Evolutionary conservation across 345 rosid genomes (phyloP).

Genomic region (Syzygium oleosum): DNA sequence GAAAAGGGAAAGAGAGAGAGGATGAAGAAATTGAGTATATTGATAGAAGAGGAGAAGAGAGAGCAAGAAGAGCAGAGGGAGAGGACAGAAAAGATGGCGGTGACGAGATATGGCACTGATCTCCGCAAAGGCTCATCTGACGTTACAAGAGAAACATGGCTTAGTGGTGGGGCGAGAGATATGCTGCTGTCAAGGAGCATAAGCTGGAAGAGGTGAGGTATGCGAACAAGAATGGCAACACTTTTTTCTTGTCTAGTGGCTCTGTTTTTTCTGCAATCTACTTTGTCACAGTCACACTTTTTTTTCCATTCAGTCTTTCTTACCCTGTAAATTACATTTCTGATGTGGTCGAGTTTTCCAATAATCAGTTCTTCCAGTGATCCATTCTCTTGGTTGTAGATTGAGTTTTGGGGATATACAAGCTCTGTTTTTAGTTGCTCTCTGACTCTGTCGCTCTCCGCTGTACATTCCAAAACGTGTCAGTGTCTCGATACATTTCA

Average conservation of each 20-base stretch:
- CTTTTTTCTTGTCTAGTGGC: not conserved
- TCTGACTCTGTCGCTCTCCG: not conserved
- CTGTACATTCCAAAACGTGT: not conserved
- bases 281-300: not conserved
- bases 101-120: slow-evolving; percentile 15
- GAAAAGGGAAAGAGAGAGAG: not conserved
- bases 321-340: not conserved
- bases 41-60: slow-evolving; percentile 3
- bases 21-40: slow-evolving; percentile 3
- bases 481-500: not conserved
- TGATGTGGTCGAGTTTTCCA: not conserved
- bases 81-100: slow-evolving; percentile 5
- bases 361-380: not conserved
- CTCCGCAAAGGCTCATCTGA: slow-evolving; percentile 13
- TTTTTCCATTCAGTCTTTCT: not conserved
- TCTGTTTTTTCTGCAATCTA: not conserved
- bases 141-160: slow-evolving; percentile 20
- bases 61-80: not conserved
- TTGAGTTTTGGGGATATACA: not conserved
- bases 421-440: not conserved
- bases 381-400: not conserved
- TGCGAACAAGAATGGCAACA: not conserved
- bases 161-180: slow-evolving; percentile 16
- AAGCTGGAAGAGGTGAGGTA: slow-evolving; percentile 36
- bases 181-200: slow-evolving; percentile 21